These are phyloP conservation scores for Irpex rosettiformis DNA, from an alignment of 1,284 basidiomycete species.

Conservation along the genomic window DNA sequence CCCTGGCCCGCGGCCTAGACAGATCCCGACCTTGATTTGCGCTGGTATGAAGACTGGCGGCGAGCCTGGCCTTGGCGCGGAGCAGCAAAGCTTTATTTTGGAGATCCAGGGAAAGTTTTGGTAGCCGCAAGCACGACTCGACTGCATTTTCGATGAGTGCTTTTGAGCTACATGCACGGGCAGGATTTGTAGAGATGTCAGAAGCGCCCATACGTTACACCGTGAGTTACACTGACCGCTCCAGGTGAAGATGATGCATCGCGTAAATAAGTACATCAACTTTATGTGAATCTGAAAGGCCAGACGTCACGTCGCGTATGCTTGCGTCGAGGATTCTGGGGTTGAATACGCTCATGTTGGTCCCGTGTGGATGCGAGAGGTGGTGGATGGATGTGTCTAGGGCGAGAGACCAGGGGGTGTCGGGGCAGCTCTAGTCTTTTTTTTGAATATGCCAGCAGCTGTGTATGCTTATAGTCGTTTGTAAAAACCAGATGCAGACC, in stretches of 20 bases:
- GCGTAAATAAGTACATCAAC: conserved; percentile 63
- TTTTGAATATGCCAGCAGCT: not conserved
- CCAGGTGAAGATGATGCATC: conserved; percentile 44
- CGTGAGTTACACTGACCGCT: conserved; percentile 22
- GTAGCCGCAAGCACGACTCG: conserved; percentile 61
- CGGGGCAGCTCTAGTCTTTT: not conserved
- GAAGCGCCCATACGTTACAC: conserved; percentile 15
- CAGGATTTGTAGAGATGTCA: not conserved
- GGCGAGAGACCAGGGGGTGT: not conserved
- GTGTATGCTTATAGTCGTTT: not conserved
- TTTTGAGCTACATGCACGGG: conserved; percentile 42
- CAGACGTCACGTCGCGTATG: conserved; percentile 58
- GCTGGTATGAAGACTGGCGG: conserved; percentile 53
- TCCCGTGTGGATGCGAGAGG: not conserved
- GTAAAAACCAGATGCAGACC: too few relatives aligned
- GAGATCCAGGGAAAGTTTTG: conserved; percentile 48
- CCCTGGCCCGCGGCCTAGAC: conserved; percentile 16
- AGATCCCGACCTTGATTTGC: conserved; percentile 57
- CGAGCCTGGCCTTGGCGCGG: conserved; percentile 58
- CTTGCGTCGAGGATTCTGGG: conserved; percentile 69
- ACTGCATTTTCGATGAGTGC: conserved; percentile 70
- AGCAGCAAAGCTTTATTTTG: conserved; percentile 58
- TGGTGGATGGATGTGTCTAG: not conserved
- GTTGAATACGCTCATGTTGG: conserved; percentile 58
- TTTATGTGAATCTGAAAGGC: conserved; percentile 59